A percentile compares a stretch with the other conserved stretches of the same genome.
These are phyloP conservation scores for Yamadazyma mexicana DNA, from an alignment of 1,139 yeast genomes.

Conservation along the genomic window DNA sequence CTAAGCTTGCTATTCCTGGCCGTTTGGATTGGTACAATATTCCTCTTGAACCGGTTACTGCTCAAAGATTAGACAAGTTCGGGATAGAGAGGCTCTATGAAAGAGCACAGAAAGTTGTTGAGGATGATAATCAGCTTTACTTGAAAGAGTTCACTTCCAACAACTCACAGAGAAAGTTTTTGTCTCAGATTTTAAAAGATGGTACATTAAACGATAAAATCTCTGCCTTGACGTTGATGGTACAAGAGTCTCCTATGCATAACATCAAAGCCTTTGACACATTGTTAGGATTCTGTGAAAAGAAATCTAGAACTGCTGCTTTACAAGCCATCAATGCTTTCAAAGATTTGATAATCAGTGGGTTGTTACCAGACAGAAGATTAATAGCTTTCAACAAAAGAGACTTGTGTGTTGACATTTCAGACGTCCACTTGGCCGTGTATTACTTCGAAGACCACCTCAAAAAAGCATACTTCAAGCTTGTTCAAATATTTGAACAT, in stretches of 20 bases:
- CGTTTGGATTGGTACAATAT: slow-evolving; percentile 76
- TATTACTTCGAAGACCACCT: slow-evolving; percentile 89
- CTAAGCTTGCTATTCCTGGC: slow-evolving; percentile 60
- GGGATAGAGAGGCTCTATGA: slow-evolving; percentile 57
- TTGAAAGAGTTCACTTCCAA: slow-evolving; percentile 77
- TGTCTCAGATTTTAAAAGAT: slow-evolving; percentile 81
- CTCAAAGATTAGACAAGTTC: slow-evolving; percentile 45
- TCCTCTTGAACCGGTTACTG: slow-evolving; percentile 35
- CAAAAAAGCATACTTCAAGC: slow-evolving; percentile 70
- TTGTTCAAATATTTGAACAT: slow-evolving; percentile 68
- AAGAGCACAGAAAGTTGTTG: slow-evolving; percentile 66
- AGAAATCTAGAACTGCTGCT: slow-evolving; percentile 92
- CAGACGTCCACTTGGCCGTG: slow-evolving; percentile 58
- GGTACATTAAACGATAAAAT: slow-evolving; percentile 97
- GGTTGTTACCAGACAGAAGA: slow-evolving; percentile 84
- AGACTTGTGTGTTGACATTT: slow-evolving; percentile 50
- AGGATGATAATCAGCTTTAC: slow-evolving; percentile 70
- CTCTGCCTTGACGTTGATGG: slow-evolving; percentile 85
- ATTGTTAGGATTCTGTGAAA: slow-evolving; percentile 74
- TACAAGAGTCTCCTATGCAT: slow-evolving; percentile 95
- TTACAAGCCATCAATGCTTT: slow-evolving; percentile 87
- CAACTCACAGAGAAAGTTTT: slow-evolving; percentile 82
- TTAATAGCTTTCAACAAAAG: slow-evolving; percentile 80
- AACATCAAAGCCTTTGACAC: slow-evolving; percentile 82
- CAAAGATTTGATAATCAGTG: slow-evolving; percentile 80